Conservation (phyloP, 768 basidiomycete species). For the Lentinula guzmanii region DNA sequence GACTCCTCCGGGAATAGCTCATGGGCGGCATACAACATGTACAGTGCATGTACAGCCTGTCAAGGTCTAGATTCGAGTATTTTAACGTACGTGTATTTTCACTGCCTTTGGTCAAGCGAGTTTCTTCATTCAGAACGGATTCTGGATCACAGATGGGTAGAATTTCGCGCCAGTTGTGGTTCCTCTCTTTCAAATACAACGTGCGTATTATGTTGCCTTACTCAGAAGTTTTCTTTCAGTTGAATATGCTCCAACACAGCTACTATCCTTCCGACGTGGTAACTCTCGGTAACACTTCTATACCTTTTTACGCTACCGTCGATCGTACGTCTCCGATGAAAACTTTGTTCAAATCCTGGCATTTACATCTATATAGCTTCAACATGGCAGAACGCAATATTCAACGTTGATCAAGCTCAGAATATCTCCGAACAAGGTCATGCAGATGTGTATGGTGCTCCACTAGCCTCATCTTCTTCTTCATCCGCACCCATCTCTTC, state of each 20-base stretch:
- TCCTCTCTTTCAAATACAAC: neutral
- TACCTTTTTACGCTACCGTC: slow-evolving; percentile 37
- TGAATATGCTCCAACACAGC: slow-evolving; percentile 13
- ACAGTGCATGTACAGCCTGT: slow-evolving; percentile 46
- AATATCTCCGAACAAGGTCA: slow-evolving; percentile 17
- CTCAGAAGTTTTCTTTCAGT: neutral
- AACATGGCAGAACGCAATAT: slow-evolving; percentile 23
- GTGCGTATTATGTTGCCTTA: neutral
- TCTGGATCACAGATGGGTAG: slow-evolving; percentile 15
- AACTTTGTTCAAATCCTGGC: no score
- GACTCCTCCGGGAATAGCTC: slow-evolving; percentile 28
- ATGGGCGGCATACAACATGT: slow-evolving; percentile 51
- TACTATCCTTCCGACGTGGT: slow-evolving; percentile 34
- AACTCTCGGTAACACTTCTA: slow-evolving; percentile 22
- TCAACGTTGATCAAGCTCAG: slow-evolving; percentile 24
- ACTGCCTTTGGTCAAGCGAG: no score
- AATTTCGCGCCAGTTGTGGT: slow-evolving; percentile 11
- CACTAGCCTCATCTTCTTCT: neutral
- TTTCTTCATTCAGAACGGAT: neutral
- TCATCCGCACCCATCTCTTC: neutral
- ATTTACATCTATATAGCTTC: slow-evolving; percentile 22
- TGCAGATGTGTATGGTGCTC: neutral
- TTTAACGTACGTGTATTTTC: slow-evolving; percentile 21
- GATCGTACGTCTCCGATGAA: neutral
- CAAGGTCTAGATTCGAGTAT: slow-evolving; percentile 26